Conservation (phyloP, 2,329 filamentous ascomycete genomes). For the Didymella segeticola region DNA sequence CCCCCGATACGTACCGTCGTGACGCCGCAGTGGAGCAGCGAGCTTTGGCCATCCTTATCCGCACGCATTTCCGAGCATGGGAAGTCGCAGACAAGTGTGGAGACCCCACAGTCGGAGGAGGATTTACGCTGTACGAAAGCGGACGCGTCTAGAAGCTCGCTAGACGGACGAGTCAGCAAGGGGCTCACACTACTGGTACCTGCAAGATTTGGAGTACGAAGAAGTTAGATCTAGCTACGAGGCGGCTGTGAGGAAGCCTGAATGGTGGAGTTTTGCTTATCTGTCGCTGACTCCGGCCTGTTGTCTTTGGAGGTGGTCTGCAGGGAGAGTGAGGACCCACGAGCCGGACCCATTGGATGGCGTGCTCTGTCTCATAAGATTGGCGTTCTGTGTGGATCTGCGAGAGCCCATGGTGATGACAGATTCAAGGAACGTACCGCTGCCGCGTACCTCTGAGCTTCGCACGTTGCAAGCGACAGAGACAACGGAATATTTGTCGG, state of each 20-base stretch:
- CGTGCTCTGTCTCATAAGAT: conserved; percentile 21
- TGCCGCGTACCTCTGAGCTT: neutral
- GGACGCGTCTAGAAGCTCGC: conserved; percentile 33
- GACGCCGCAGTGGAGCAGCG: conserved; percentile 13
- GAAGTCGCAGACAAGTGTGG: conserved; percentile 20
- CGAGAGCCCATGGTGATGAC: conserved; percentile 13
- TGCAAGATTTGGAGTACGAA: conserved; percentile 9
- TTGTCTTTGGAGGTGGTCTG: conserved; percentile 13
- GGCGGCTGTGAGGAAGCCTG: conserved; percentile 14
- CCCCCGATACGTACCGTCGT: conserved; percentile 16
- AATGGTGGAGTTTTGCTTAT: conserved; percentile 29
- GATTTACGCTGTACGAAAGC: conserved; percentile 19
- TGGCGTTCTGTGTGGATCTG: conserved; percentile 23
- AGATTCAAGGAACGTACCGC: conserved; percentile 15
- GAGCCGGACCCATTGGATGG: conserved; percentile 16
- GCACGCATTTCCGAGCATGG: conserved; percentile 16
- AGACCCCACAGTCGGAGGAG: conserved; percentile 28
- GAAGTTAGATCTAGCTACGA: conserved; percentile 6
- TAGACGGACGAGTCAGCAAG: conserved; percentile 28
- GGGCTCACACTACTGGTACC: conserved; percentile 16
- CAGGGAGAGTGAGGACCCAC: conserved; percentile 22
- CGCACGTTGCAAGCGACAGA: conserved; percentile 8
- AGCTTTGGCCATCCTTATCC: conserved; percentile 24
- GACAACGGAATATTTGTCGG: conserved; percentile 7
- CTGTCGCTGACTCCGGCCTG: conserved; percentile 17